Base-by-base conservation (phyloP, 2,329 filamentous ascomycete species). In the Dactylellina sp. region DNA sequence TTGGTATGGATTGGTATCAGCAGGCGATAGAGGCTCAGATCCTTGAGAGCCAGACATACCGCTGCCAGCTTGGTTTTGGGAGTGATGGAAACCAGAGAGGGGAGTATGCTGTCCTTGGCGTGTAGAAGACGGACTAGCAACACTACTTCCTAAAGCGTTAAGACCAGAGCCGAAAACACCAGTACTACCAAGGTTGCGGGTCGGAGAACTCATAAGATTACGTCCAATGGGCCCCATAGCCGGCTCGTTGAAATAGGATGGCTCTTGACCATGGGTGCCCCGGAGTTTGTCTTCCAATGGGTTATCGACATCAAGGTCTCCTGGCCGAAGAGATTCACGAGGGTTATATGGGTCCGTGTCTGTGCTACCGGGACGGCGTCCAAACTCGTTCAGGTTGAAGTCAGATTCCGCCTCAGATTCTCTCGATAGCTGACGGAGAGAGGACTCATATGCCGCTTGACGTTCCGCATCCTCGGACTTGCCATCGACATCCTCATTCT, bases 1-100 rank as follows among this genome's bases (percentile, higher is more conserved):
- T 76, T 93, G 91, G 80, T 95, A 99, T 1, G 95, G 95, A 79
- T 99, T 99, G 1, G 95, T 98, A 79, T 96, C 92, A 0, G 93
- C 95, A 9, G 95, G 95, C 80, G 94, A 98, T 79, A 92, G 87
- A 0, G 91, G 90, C 70, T 92, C 91, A 76, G 89, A 84, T n/a
- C 84, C 84, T 46, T 76, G 72, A 22, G 76, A 74, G 46, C 76
- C 76, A 20, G 76, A 77, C 52, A 77, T 66, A 16, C 78, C 78
- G 35, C 78, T 79, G 24, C 79, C 80, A 64, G 82, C 81, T 57
- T 83, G 82, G 52, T 82, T 83, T 24, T 84, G 82, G 9, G 86
- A 85, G 14, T 84, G 85, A 46, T 86, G 84, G 49, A 80, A 79
- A n/a, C 78, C 79, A 24, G 77, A 80, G 55, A 79, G 78, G 4